Evolutionary conservation across 2,329 filamentous ascomycete genomes (phyloP).

Genomic region (Nectriaceae sp.): DNA sequence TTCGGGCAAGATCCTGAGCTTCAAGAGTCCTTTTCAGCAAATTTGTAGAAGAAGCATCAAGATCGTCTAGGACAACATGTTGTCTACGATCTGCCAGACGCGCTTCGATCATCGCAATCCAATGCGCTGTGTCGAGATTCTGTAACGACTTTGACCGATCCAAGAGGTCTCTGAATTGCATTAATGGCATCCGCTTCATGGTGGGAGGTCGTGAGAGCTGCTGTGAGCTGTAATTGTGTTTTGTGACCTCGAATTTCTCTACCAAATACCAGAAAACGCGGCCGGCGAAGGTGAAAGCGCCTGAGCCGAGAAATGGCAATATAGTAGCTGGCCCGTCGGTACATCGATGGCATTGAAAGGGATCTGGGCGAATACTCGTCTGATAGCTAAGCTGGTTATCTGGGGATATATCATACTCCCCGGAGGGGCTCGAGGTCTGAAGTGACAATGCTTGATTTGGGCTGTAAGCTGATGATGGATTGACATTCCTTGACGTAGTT

Average conservation of each 20-base stretch:
- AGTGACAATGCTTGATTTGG: neutral
- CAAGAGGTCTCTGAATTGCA: slow-evolving; percentile 11
- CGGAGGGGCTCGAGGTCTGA: neutral
- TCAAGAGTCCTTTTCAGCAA: no score
- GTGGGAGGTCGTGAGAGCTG: neutral
- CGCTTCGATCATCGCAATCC: slow-evolving; percentile 24
- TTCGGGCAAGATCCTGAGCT: neutral
- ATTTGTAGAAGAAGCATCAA: neutral
- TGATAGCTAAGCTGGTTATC: neutral
- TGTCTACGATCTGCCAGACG: slow-evolving; percentile 6
- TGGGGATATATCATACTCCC: neutral
- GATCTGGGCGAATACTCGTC: slow-evolving; percentile 8
- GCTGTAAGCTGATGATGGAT: neutral
- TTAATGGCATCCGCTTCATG: neutral
- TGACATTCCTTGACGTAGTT: neutral
- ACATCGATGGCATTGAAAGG: slow-evolving; percentile 17
- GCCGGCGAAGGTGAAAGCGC: slow-evolving; percentile 26
- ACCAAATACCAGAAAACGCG: slow-evolving; percentile 29
- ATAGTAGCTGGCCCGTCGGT: slow-evolving; percentile 19
- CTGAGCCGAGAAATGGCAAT: slow-evolving; percentile 27
- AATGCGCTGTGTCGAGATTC: slow-evolving; percentile 2
- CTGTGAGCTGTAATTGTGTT: slow-evolving; percentile 9
- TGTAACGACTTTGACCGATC: neutral
- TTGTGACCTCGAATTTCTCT: slow-evolving; percentile 23
- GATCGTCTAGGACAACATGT: neutral